Conservation (phyloP, 2,329 filamentous ascomycete species). For the Aspergillus pseudoterreus region DNA sequence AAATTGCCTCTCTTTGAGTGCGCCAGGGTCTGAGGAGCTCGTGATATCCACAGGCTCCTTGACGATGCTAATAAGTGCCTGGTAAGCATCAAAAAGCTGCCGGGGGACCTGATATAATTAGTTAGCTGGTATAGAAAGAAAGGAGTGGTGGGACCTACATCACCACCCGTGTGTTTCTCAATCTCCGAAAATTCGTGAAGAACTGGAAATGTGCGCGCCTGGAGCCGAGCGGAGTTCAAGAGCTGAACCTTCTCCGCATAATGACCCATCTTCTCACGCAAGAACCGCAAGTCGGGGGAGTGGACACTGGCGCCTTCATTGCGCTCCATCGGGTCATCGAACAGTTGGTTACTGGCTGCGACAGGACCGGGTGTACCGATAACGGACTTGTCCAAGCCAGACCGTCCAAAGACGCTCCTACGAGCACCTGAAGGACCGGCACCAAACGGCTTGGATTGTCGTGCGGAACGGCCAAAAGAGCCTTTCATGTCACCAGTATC, state of each 20-base stretch:
- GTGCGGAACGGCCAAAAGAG: conserved; percentile 50
- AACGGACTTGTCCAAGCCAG: conserved; percentile 74
- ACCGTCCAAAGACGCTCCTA: conserved; percentile 63
- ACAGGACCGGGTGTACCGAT: conserved; percentile 71
- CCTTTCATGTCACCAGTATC: conserved; percentile 37
- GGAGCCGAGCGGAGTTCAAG: conserved; percentile 70
- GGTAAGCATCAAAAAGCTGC: conserved; percentile 77
- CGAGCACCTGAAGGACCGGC: conserved; percentile 38
- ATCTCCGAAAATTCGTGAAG: conserved; percentile 72
- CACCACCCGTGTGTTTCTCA: conserved; percentile 66
- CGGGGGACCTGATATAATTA: conserved; percentile 56
- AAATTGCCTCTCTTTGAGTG: conserved; percentile 72
- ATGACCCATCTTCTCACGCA: conserved; percentile 78
- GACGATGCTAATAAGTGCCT: conserved; percentile 73
- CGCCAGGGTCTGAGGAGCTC: conserved; percentile 57
- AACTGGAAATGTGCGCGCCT: conserved; percentile 66
- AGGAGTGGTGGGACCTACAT: conserved; percentile 39
- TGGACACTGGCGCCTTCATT: conserved; percentile 49
- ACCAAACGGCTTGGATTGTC: conserved; percentile 37
- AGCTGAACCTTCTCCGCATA: conserved; percentile 75
- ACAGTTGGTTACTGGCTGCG: conserved; percentile 61
- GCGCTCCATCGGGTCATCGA: conserved; percentile 63
- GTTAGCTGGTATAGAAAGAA: conserved; percentile 5
- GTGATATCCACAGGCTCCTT: conserved; percentile 64
- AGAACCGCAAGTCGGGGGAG: conserved; percentile 68